Conservation (phyloP, 176 grass and related monocot species). For the Eragrostis nindensis region DNA sequence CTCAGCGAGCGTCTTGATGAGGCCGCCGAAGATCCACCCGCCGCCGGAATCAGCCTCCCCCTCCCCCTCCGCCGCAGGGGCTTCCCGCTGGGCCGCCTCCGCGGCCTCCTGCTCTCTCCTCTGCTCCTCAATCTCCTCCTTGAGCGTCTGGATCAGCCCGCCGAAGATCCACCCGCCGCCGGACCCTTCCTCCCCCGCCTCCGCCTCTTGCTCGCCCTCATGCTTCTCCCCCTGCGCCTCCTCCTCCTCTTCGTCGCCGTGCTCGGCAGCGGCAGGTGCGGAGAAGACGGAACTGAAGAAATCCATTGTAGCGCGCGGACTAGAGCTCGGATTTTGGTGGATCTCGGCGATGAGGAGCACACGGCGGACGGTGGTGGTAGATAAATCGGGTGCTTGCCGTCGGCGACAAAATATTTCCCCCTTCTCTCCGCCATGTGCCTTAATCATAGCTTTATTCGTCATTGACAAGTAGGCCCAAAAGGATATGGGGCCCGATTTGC, state of each 20-base stretch:
- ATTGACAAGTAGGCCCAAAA: not conserved
- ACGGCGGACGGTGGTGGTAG: not conserved
- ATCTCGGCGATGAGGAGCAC: conserved; percentile 11
- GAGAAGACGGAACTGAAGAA: conserved; percentile 76
- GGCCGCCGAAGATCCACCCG: conserved; percentile 65
- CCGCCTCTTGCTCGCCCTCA: conserved; percentile 2
- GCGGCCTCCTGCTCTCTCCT: conserved; percentile 33
- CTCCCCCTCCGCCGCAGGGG: conserved; percentile 20
- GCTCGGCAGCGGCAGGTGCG: conserved; percentile 20
- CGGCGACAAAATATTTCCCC: not conserved
- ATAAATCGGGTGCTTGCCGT: conserved; percentile 25
- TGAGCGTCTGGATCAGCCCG: conserved; percentile 65
- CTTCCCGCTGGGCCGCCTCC: conserved; percentile 12
- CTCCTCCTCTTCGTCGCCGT: conserved; percentile 28
- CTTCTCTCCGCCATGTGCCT: not conserved
- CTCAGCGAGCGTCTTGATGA: conserved; percentile 76
- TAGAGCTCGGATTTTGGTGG: conserved; percentile 37
- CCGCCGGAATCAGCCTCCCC: conserved; percentile 25
- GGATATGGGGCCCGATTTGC: not conserved
- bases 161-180: conserved; percentile 57
- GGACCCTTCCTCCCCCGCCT: not conserved
- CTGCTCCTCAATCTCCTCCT: conserved; percentile 50
- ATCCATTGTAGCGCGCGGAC: conserved; percentile 53
- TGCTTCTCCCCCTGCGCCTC: not conserved
- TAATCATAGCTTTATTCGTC: not conserved